Conservation (phyloP, 2,329 filamentous ascomycete species). For the Aspergillus novoparasiticus region DNA sequence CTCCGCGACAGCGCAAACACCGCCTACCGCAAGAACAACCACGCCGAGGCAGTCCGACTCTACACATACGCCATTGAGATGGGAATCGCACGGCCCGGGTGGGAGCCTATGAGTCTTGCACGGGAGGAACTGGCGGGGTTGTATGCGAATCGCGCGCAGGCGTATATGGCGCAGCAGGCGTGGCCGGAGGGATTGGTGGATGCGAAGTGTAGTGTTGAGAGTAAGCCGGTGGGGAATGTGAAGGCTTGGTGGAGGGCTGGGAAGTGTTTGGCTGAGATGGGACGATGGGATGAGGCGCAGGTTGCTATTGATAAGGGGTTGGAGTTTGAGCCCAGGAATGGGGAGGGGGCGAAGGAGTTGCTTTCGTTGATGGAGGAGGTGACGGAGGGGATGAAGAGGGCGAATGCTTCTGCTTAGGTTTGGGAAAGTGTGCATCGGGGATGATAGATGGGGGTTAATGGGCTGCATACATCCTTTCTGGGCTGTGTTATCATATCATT, state of each 20-base stretch:
- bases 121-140: conserved; percentile 80
- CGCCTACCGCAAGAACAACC: conserved; percentile 76
- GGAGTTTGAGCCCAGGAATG: conserved; percentile 73
- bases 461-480: background rate
- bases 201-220: conserved; percentile 84
- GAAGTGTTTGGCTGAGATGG: conserved; percentile 88
- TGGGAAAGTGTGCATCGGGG: background rate
- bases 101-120: conserved; percentile 84
- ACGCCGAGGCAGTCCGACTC: conserved; percentile 74
- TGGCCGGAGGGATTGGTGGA: conserved; percentile 90
- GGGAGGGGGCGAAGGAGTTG: conserved; percentile 53
- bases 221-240: conserved; percentile 81
- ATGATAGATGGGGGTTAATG: background rate
- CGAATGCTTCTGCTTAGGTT: background rate
- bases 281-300: conserved; percentile 76
- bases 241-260: conserved; percentile 95
- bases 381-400: conserved; percentile 62
- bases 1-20: conserved; percentile 85
- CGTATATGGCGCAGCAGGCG: conserved; percentile 76
- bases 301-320: conserved; percentile 76
- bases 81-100: conserved; percentile 77
- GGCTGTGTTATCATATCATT: background rate
- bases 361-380: conserved; percentile 65
- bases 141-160: conserved; percentile 86
- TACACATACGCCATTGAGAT: conserved; percentile 89